These are phyloP conservation scores for Patellaria atrata DNA, from an alignment of 495 filamentous ascomycete genomes.

Conservation along the genomic window DNA sequence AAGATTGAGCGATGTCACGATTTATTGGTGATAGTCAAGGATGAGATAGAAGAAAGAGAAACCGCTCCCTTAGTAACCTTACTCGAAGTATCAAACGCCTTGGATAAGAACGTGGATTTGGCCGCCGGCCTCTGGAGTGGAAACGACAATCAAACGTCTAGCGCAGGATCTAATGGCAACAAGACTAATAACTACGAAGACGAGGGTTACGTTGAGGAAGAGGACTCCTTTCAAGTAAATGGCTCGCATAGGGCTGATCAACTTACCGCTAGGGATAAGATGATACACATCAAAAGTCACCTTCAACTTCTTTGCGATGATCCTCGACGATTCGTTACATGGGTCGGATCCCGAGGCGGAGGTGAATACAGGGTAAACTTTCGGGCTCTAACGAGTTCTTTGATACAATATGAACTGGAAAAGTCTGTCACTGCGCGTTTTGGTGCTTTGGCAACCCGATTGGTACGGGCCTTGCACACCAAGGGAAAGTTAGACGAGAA, in stretches of 20 bases:
- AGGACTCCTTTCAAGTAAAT: background rate
- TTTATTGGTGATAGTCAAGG: slow-evolving; percentile 7
- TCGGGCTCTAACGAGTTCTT: slow-evolving; percentile 44
- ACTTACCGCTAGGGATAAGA: background rate
- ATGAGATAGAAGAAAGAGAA: slow-evolving; percentile 4
- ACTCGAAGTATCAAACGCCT: slow-evolving; percentile 5
- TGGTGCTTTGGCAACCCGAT: slow-evolving; percentile 57
- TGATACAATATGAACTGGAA: slow-evolving; percentile 65
- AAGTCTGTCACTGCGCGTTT: slow-evolving; percentile 59
- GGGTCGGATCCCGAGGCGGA: slow-evolving; percentile 38
- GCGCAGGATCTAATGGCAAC: background rate
- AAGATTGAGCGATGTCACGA: slow-evolving; percentile 50
- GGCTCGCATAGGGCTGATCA: too few species aligned
- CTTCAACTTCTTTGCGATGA: slow-evolving; percentile 61
- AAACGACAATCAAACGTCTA: background rate
- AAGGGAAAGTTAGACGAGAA: slow-evolving; percentile 91
- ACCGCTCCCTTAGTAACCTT: slow-evolving; percentile 1
- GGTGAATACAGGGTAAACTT: slow-evolving; percentile 73
- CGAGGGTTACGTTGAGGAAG: background rate
- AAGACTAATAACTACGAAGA: background rate
- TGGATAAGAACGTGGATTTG: slow-evolving; percentile 12
- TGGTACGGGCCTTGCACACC: slow-evolving; percentile 65
- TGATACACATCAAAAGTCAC: slow-evolving; percentile 47
- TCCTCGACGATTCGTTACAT: slow-evolving; percentile 50
- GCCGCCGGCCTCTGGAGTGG: slow-evolving; percentile 7